Evolutionary conservation across 768 basidiomycete species (phyloP).

Genomic region (Lyophyllum semitale): DNA sequence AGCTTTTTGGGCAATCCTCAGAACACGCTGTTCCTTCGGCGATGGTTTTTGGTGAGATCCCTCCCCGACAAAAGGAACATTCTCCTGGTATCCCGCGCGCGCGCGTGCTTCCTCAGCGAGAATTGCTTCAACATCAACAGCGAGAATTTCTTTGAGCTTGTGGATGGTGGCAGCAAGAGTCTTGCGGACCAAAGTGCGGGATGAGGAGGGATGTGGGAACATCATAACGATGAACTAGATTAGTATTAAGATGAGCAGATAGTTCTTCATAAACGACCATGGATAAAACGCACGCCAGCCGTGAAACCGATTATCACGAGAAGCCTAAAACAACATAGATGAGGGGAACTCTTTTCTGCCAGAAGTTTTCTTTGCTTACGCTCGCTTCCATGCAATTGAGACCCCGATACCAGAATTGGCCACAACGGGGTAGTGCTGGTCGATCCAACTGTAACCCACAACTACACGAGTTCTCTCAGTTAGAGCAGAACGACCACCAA

Average conservation of each 20-base stretch:
- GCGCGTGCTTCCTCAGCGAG: slow-evolving; percentile 42
- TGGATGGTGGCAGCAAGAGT: slow-evolving; percentile 37
- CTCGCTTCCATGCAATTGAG: slow-evolving; percentile 42
- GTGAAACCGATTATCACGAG: slow-evolving; percentile 47
- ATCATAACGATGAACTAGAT: slow-evolving; percentile 46
- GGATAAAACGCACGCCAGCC: slow-evolving; percentile 35
- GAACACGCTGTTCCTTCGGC: slow-evolving; percentile 39
- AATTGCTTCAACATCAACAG: slow-evolving; percentile 44
- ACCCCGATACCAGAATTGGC: slow-evolving; percentile 37
- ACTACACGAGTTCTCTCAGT: slow-evolving; percentile 21
- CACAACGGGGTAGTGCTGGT: slow-evolving; percentile 30
- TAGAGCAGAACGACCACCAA: neutral
- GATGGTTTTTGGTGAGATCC: slow-evolving; percentile 26
- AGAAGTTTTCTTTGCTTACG: slow-evolving; percentile 25
- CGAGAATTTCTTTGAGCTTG: slow-evolving; percentile 39
- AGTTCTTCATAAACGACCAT: no score
- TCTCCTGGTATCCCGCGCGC: slow-evolving; percentile 29
- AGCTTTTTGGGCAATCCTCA: slow-evolving; percentile 34
- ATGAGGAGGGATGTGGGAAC: slow-evolving; percentile 44
- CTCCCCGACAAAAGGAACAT: slow-evolving; percentile 23
- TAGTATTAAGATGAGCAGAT: neutral
- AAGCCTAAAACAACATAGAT: slow-evolving; percentile 24
- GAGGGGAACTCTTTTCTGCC: neutral
- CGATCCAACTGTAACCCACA: slow-evolving; percentile 45
- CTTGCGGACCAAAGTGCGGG: slow-evolving; percentile 42